Conservation (phyloP, 139 green algal genomes). For the Tetraselmis chui region DNA sequence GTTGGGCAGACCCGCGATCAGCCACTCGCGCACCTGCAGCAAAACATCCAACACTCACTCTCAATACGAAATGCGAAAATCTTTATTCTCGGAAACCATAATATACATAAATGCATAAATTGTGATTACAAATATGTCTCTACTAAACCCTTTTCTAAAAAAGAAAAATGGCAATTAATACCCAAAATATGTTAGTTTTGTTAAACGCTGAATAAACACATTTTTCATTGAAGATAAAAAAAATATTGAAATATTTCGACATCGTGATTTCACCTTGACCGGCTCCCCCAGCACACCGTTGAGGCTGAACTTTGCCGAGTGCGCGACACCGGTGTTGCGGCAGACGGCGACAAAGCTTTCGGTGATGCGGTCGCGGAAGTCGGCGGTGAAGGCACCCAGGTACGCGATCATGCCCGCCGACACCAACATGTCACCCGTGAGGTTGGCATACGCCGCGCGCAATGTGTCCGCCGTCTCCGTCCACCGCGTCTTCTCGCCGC, state of each 20-base stretch:
- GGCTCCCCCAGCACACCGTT: slow-evolving; percentile 47
- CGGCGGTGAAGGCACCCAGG: slow-evolving; percentile 58
- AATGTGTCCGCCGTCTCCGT: slow-evolving; percentile 48
- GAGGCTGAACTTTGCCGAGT: slow-evolving; percentile 44
- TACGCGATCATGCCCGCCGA: slow-evolving; percentile 57
- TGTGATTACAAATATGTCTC: no score
- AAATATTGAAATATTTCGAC: not conserved
- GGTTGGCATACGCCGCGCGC: slow-evolving; percentile 39
- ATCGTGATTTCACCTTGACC: slow-evolving; percentile 31
- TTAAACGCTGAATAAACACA: not conserved
- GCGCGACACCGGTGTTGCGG: slow-evolving; percentile 31
- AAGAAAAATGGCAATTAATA: no score
- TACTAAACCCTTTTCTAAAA: no score
- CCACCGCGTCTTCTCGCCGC: slow-evolving; percentile 66
- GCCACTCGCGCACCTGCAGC: slow-evolving; percentile 53
- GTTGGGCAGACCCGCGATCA: slow-evolving; percentile 65
- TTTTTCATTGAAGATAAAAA: not conserved
- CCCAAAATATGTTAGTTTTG: not conserved
- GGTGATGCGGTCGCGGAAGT: slow-evolving; percentile 45
- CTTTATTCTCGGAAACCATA: no score
- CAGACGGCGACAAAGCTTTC: slow-evolving; percentile 42
- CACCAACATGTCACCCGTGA: slow-evolving; percentile 77
- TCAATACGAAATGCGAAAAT: no score
- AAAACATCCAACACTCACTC: no score
- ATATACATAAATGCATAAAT: no score